phyloP scores from a whole-genome alignment of 2,329 filamentous ascomycete genomes.

The Amauroascus verrucosus region DNA sequence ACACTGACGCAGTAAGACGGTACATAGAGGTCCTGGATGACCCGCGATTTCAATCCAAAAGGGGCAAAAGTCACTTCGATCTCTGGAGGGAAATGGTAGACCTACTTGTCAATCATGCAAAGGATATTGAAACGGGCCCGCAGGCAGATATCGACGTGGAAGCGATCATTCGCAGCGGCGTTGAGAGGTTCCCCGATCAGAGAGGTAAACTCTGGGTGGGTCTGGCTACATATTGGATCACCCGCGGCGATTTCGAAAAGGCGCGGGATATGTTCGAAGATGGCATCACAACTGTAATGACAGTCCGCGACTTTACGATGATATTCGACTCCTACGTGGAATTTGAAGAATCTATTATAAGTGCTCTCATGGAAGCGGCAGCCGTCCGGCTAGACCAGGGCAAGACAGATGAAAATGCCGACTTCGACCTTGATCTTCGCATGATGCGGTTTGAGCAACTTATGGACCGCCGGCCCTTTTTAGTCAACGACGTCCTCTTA shows the following conservation, averaged over 20 bases:
- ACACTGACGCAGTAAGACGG: conserved; percentile 80
- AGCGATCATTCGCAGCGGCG: conserved; percentile 82
- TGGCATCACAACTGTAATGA: conserved; percentile 96
- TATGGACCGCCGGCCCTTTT: conserved; percentile 91
- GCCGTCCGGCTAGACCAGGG: conserved; percentile 70
- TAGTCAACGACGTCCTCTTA: conserved; percentile 89
- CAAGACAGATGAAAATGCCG: conserved; percentile 66
- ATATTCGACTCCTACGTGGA: conserved; percentile 95
- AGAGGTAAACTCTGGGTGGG: conserved; percentile 91
- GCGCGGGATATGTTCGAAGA: conserved; percentile 92
- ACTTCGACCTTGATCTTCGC: conserved; percentile 88
- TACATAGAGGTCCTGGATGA: conserved; percentile 93
- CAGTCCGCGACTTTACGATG: conserved; percentile 89
- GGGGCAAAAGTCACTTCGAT: conserved; percentile 89
- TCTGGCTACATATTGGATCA: conserved; percentile 92
- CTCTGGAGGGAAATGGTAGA: conserved; percentile 98
- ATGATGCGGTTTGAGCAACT: conserved; percentile 98
- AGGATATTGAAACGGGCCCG: conserved; percentile 68
- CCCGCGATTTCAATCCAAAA: conserved; percentile 78
- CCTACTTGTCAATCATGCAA: conserved; percentile 79
- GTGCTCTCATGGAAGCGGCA: conserved; percentile 79
- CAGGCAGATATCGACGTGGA: conserved; percentile 83
- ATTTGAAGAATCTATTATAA: conserved; percentile 93
- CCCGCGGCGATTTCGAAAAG: conserved; percentile 80
- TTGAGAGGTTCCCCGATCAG: conserved; percentile 83